Evolutionary conservation across 108 stramenopile species (phyloP).

Genomic region (Cyclotella atomus): DNA sequence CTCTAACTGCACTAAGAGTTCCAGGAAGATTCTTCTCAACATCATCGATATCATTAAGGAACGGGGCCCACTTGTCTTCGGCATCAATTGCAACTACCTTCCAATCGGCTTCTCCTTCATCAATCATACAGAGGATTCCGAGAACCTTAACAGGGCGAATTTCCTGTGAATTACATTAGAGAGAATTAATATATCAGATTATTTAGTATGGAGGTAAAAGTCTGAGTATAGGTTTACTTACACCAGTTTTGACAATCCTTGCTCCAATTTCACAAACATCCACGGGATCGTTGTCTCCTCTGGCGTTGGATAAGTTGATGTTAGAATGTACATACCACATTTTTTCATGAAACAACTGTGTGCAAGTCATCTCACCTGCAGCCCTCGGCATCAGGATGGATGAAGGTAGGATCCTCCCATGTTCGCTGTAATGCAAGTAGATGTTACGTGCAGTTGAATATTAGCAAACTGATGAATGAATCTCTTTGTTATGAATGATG

Average conservation of each 20-base stretch:
- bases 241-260: constrained; percentile 73
- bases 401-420: constrained; percentile 97
- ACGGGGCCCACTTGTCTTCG: constrained; percentile 95
- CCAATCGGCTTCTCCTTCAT: constrained; percentile 99
- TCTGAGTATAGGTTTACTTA: too few species aligned
- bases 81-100: constrained; percentile 95
- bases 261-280: constrained; percentile 94
- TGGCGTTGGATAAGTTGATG: too few species aligned
- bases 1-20: constrained; percentile 87
- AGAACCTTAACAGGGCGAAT: constrained; percentile 96
- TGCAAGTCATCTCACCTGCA: constrained; percentile 95
- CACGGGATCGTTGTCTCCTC: constrained; percentile 96
- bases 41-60: constrained; percentile 95
- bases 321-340: too few species aligned
- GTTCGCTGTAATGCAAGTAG: constrained; percentile 60
- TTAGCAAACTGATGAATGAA: not conserved
- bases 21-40: constrained; percentile 94
- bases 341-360: constrained; percentile 93
- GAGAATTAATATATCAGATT: too few species aligned
- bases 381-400: constrained; percentile 93
- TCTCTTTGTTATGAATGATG: not conserved
- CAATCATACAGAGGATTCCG: constrained; percentile 97
- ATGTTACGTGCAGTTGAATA: not conserved
- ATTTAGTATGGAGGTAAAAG: too few species aligned
- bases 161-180: constrained; percentile 39